Evolutionary conservation across 2,329 filamentous ascomycete genomes (phyloP), one percentile per base, ranked within the genome.

Genomic region (Metarhizium rileyi): DNA sequence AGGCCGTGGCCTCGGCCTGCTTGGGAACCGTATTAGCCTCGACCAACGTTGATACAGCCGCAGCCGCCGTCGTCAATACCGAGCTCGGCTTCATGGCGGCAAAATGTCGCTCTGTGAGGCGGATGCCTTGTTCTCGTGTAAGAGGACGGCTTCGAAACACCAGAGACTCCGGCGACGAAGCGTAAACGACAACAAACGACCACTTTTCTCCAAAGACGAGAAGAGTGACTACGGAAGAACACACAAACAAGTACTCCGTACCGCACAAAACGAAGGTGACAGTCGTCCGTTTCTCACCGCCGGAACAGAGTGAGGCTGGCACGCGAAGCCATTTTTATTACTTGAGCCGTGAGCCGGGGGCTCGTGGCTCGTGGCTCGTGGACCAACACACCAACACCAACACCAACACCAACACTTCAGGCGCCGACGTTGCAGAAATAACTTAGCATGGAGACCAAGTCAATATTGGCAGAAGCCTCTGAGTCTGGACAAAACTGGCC

Each of bases 1-100:
- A 52, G 27, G 56, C 50, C 9, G 71, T 74, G 41, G 65, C 64
- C 54, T 56, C 53, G 7, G 71, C 63, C 30, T 42, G 33, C 26
- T 62, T 48, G 22, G 52, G 42, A 18, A 38, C 44, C 41, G 60
- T 28, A 28, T 56, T 48, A 7, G 66, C 70, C 46, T 65, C 62
- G 50, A 61, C 66, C 16, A 9, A 23, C 9, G 42, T 36, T 12
- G 42, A 46, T 6, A 51, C 14, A 12, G 30, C 27, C 20, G n/a
- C 36, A 18, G 30, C 10, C 5, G 46, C 35, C 27, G 62, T 59
- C 28, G 59, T 60, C 49, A 62, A 43, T 1, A 43, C 53, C 16
- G 73, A 58, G 26, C 53, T 56, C 44, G 56, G 55, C 52, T 58
- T 61, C 59, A 62, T 63, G 30, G 46, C 56, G 20, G 43, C 16